Conservation (phyloP, 495 filamentous ascomycete species). For the Tuber indicum region DNA sequence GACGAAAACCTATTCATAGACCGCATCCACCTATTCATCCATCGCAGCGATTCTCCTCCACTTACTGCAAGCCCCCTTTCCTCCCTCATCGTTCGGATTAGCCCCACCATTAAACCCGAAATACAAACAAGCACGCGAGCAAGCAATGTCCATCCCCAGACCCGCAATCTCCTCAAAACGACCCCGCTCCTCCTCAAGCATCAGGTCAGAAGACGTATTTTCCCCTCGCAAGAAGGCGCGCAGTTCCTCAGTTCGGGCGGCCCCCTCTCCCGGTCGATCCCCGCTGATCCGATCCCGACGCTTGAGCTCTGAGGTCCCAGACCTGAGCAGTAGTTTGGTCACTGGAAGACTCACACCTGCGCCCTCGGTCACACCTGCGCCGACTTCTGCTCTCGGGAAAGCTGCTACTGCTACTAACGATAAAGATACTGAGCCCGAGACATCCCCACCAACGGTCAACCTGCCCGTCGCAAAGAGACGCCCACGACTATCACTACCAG, state of each 20-base stretch:
- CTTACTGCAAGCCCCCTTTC: neutral
- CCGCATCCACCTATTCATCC: neutral
- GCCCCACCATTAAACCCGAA: neutral
- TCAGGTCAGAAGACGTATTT: slow-evolving; percentile 3
- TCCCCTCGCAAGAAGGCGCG: slow-evolving; percentile 21
- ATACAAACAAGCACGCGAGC: neutral
- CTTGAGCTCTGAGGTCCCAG: slow-evolving; percentile 15
- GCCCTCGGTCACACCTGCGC: neutral
- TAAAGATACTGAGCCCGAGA: neutral
- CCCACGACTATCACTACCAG: slow-evolving; percentile 20
- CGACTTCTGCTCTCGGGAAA: neutral
- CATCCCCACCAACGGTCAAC: slow-evolving; percentile 6
- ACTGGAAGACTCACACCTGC: neutral
- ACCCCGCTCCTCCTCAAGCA: slow-evolving; percentile 20
- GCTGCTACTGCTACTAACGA: neutral
- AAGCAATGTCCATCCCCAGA: slow-evolving; percentile 1
- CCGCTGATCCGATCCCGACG: slow-evolving; percentile 26
- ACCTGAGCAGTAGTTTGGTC: neutral
- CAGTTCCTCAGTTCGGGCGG: slow-evolving; percentile 8
- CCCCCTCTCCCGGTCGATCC: slow-evolving; percentile 18
- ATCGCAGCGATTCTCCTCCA: neutral
- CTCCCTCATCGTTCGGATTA: neutral
- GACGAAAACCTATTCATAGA: neutral
- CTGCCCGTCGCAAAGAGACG: slow-evolving; percentile 24
- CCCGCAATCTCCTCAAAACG: slow-evolving; percentile 22